These are phyloP conservation scores for Elasticomyces elasticus DNA, from an alignment of 495 filamentous ascomycete genomes.

Conservation along the genomic window DNA sequence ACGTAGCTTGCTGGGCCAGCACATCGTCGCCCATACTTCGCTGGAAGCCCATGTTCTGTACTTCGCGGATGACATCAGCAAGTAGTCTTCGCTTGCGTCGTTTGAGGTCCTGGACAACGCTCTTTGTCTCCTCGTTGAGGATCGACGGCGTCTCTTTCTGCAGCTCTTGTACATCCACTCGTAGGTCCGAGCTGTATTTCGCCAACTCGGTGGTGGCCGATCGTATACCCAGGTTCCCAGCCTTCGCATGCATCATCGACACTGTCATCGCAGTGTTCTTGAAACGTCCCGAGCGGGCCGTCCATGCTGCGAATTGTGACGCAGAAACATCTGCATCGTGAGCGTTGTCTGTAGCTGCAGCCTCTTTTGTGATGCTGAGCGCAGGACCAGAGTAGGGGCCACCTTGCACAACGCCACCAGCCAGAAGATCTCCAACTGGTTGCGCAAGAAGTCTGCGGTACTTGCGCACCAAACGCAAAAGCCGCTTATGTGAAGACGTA, in stretches of 20 bases:
- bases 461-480: conserved; percentile 84
- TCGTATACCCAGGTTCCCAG: conserved; percentile 27
- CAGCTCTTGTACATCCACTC: conserved; percentile 49
- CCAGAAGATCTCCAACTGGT: conserved; percentile 37
- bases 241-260: conserved; percentile 46
- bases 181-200: conserved; percentile 4
- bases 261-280: conserved; percentile 56
- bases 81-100: conserved; percentile 83
- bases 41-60: conserved; percentile 82
- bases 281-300: conserved; percentile 52
- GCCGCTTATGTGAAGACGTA: conserved; percentile 75
- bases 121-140: conserved; percentile 73
- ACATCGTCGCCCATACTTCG: conserved; percentile 60
- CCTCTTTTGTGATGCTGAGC: background rate
- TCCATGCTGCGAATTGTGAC: background rate
- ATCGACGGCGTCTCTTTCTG: conserved; percentile 68
- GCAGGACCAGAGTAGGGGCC: background rate
- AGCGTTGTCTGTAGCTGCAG: background rate
- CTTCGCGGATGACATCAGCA: conserved; percentile 67
- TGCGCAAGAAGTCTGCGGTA: conserved; percentile 68
- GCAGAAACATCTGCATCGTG: background rate
- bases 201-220: background rate
- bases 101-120: conserved; percentile 74
- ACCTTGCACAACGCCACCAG: background rate
- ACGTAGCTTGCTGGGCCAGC: conserved; percentile 60